Percentiles rank a stretch among this genome's conserved stretches.
These are phyloP conservation scores for Penicillium paxilli DNA, from an alignment of 495 filamentous ascomycete species.

Conservation along the genomic window DNA sequence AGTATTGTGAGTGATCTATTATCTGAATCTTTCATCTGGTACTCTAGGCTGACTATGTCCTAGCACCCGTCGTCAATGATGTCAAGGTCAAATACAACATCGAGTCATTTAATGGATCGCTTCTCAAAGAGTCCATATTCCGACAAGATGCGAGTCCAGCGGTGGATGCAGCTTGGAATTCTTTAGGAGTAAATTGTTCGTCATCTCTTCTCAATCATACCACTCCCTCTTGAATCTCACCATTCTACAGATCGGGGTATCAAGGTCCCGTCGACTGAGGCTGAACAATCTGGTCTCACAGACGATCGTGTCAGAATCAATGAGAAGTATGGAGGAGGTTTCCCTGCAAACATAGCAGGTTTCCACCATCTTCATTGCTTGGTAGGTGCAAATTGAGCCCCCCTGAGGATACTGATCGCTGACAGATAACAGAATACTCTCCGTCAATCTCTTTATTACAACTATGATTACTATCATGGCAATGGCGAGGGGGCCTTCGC, in stretches of 20 bases:
- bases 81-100: conserved; percentile 30
- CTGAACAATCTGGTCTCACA: conserved; percentile 39
- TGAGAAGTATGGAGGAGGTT: conserved; percentile 53
- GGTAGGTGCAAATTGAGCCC: conserved; percentile 20
- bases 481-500: conserved; percentile 47
- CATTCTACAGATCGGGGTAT: conserved; percentile 35
- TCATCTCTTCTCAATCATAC: neutral
- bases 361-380: conserved; percentile 60
- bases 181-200: conserved; percentile 53
- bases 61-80: conserved; percentile 37
- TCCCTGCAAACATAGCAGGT: conserved; percentile 54
- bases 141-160: conserved; percentile 50
- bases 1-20: conserved; percentile 21
- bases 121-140: conserved; percentile 54
- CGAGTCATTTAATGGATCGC: conserved; percentile 49
- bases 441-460: conserved; percentile 55
- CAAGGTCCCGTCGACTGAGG: conserved; percentile 37
- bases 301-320: conserved; percentile 51
- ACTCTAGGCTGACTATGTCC: neutral
- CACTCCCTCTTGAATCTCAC: neutral
- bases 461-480: conserved; percentile 55
- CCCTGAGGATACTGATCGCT: neutral
- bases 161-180: conserved; percentile 59
- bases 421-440: conserved; percentile 44
- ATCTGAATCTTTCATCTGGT: too few species aligned